Evolutionary conservation across 768 basidiomycete species (phyloP).

Genomic region (Collybiopsis luxurians): DNA sequence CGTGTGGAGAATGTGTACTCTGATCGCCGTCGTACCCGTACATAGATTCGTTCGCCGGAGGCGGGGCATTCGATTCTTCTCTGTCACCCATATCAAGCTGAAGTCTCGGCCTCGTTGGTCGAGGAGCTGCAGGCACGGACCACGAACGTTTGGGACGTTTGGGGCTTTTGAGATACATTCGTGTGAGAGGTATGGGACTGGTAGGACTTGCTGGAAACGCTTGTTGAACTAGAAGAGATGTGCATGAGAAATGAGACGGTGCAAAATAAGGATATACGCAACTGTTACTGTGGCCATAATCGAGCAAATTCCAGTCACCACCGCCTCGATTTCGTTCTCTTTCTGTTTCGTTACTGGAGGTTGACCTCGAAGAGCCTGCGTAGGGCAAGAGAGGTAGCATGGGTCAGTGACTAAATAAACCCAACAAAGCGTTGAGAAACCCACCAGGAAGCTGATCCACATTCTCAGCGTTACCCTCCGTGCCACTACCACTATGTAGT

Average conservation of each 20-base stretch:
- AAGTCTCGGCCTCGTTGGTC: not conserved
- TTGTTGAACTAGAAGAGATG: not conserved
- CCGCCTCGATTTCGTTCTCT: slow-evolving; percentile 2
- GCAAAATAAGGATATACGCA: not conserved
- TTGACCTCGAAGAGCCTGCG: slow-evolving; percentile 2
- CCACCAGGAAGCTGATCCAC: too few species aligned
- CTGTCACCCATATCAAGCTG: not conserved
- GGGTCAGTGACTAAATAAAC: too few species aligned
- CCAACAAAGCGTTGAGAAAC: too few species aligned
- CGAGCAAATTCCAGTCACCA: slow-evolving; percentile 3
- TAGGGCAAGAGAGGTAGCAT: too few species aligned
- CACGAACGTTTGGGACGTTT: slow-evolving; percentile 2
- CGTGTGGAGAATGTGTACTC: too few species aligned
- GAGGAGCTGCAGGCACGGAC: slow-evolving; percentile 2
- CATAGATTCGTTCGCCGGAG: not conserved
- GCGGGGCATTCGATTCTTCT: too few species aligned
- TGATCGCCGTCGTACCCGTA: not conserved
- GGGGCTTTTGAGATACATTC: slow-evolving; percentile 5
- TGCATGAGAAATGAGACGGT: too few species aligned
- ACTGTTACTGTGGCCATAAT: not conserved
- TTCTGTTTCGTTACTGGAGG: slow-evolving; percentile 3
- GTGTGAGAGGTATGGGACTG: not conserved
- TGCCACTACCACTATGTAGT: too few species aligned
- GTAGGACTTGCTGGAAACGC: not conserved
- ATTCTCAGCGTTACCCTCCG: too few species aligned